Evolutionary conservation across 139 green algal genomes (phyloP), one percentile per base, ranked within the genome.

Genomic region (Chlorella sp.): DNA sequence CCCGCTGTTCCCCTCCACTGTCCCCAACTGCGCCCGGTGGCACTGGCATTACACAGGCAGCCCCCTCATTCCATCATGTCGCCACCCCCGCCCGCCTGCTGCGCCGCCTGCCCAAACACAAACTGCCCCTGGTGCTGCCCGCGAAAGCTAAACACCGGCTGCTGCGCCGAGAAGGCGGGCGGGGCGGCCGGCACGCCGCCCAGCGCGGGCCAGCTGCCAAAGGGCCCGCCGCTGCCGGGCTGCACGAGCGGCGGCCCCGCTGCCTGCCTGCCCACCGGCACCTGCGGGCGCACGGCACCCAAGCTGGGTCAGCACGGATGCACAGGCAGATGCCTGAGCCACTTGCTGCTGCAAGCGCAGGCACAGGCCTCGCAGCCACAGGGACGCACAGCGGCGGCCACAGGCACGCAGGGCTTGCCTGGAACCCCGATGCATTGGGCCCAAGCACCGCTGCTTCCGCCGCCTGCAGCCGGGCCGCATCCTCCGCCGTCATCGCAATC

Each of bases 391-490:
- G n/a, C n/a, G n/a, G n/a, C n/a, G n/a, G n/a, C n/a, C n/a, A n/a
- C 51, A 27, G 21, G 11, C 51, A 23, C 51, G 11, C 42, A 65
- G 45, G 21, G 45, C 63, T 42, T 27, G 48, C 71, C 35, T 72
- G 25, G 71, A 73, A 87, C 42, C 74, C 71, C 33, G 63, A 80
- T 12, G 89, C 91, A 61, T 76, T 88, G 65, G 67, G 78, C 25
- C 83, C 82, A 12, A 88, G 76, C 51, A 93, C 60, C 63, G 80
- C 29, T 45, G 84, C 42, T 73, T 94, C 90, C 11, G 83, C 72
- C 29, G 87, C 80, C 71, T 87, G 78, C 72, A 94, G 65, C 60
- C 90, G 84, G 40, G 80, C 77, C 27, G 79, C 77, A 31, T 94
- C 90, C 23, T 77, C 87, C 89, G 61, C n/a, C 1, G 43, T 58